Base-by-base conservation (phyloP, 2,329 filamentous ascomycete species). In the Metarhizium robertsii region DNA sequence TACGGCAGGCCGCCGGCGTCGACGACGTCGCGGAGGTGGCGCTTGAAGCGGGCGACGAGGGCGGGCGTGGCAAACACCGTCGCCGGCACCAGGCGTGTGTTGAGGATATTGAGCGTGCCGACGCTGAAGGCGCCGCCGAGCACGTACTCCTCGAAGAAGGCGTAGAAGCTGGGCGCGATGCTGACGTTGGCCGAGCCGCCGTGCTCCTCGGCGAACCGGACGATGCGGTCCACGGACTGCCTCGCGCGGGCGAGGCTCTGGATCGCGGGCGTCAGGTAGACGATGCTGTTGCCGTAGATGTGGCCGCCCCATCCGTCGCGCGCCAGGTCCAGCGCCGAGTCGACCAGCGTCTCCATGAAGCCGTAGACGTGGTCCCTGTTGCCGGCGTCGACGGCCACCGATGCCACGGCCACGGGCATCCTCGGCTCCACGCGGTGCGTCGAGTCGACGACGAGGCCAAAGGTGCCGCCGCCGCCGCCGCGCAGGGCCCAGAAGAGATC, bases 401-500 rank as follows among this genome's bases (percentile, higher is more conserved):
- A 55, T 4, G 56, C 56, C 10, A 57, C 32, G 18, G 43, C 53
- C 25, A 25, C 25, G 25, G 25, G 25, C 25, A 1, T 25, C 25
- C 25, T 25, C 25, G 25, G 25, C 25, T 25, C 25, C 25, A 25
- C 25, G 25, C 25, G 25, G 25, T 25, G 25, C 25, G 25, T 25
- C 25, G 25, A 25, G 25, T 25, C 25, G 25, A 25, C 25, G 25
- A 25, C 25, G 25, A 25, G 25, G 25, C 25, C 25, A 1, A 25
- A 25, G 25, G 25, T 25, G 48, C 67, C 73, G 4, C 67, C 67
- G 18, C 75, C 74, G 2, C 72, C 76, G 6, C 76, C 77, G 30
- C 72, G 66, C 14, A 79, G 65, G 1, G 77, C 76, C 71, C 76
- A 79, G 67, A 75, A 79, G 1, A 80, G 66, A 42, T 79, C 76